Evolutionary conservation across 2,329 filamentous ascomycete genomes (phyloP), one percentile per base, ranked within the genome.

Genomic region (Xylariaceae sp.): DNA sequence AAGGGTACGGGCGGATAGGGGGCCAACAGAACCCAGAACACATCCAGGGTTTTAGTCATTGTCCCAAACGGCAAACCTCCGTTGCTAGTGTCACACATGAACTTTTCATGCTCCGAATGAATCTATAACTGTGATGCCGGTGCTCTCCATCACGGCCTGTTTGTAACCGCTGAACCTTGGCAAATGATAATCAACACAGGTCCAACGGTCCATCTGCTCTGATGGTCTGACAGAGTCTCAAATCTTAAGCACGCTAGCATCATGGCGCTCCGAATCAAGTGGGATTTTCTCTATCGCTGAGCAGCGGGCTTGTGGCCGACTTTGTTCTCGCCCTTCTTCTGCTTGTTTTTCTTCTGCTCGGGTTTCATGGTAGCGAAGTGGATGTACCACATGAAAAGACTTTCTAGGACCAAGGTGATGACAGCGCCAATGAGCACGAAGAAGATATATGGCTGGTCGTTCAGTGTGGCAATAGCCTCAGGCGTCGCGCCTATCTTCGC

Each of bases 381-480:
- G 63, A 84, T 84, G 70, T 76, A 82, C 77, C 77, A 82, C 50
- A 80, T 68, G 46, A 83, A 68, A 9, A 73, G 62, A 53, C 67
- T 67, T 61, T 83, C 71, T 8, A 76, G 64, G 56, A 72, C 72
- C 47, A 26, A 83, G 62, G 55, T 70, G 63, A 80, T 64, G 52
- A 84, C 71, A 55, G 80, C 79, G 65, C 81, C 67, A 58, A 84
- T 58, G 55, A 84, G 76, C 58, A 79, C 77, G 59, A 74, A 79
- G 71, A 84, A 83, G 50, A 84, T 72, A 56, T 77, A 71, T 19
- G 81, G 80, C 68, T 84, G 81, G 63, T 84, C 80, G 71, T 84
- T 83, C 66, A 84, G 73, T 49, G 77, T 76, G 59, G 79, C 79
- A 62, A 84, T 78, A 61, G 80, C 80, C 66, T 81, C 70, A 34